Base-by-base conservation (phyloP, 2,329 filamentous ascomycete genomes). In the Zymoseptoria tritici region DNA sequence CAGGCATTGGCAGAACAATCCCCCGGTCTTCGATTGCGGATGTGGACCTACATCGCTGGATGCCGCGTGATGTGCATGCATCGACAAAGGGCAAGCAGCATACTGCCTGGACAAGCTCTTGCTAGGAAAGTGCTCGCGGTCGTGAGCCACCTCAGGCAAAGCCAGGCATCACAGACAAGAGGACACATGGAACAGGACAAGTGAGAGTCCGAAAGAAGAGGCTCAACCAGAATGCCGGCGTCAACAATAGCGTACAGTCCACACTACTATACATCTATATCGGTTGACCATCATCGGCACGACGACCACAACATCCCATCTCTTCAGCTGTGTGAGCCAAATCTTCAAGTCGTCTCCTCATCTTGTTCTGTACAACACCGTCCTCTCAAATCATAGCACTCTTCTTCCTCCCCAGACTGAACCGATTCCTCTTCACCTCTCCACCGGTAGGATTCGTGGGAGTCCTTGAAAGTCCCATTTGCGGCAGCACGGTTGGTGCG, bases 371-470 rank as follows among this genome's bases (percentile, higher is more conserved):
- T 49, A 56, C 57, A 58, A 49, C 24, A 13, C 36, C 22, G 13
- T 19, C 22, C 36, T 11, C 26, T 57, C 49, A 53, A 53, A 60
- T 46, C 49, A 66, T 29, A 9, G 60, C 62, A 16, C 84, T 88
- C 81, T 89, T 91, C 79, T 91, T 91, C 69, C 85, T 78, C 4
- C 88, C 85, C 11, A 91, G 69, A 60, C 83, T 88, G 67, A 91
- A 88, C 24, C 86, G 80, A 64, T 85, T 85, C 72, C 84, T 77
- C 71, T 82, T 83, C 51, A 77, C 68, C 49, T 56, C 62, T 42
- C 57, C 53, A 4, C 56, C 55, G 42, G 56, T 29, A 6, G 56
- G 31, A 36, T 52, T 53, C 7, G 19, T 29, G 13, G 16, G 19
- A 13, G 42, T 29, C 46, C n/a, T n/a, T n/a, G 54, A 26, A 7